Conservation (phyloP, 1,139 yeast genomes). For the Geotrichum phurueaensis region DNA sequence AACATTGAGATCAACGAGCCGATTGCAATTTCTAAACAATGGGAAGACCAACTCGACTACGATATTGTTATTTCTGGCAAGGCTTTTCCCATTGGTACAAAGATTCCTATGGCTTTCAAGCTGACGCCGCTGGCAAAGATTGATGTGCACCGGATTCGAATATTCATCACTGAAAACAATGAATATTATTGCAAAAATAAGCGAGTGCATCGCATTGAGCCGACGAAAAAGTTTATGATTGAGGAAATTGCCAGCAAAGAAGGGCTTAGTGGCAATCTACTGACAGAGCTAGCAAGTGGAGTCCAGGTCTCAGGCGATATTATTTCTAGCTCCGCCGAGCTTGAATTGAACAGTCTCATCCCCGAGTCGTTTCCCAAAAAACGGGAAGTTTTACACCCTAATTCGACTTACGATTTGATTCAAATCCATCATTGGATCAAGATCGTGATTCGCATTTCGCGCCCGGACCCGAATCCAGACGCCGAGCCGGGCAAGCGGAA, state of each 20-base stretch:
- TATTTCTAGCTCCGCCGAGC: slow-evolving; percentile 50
- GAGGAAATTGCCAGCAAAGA: slow-evolving; percentile 70
- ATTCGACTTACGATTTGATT: slow-evolving; percentile 69
- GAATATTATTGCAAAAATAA: slow-evolving; percentile 83
- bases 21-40: slow-evolving; percentile 77
- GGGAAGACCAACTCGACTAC: slow-evolving; percentile 89
- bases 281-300: slow-evolving; percentile 38
- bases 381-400: slow-evolving; percentile 60
- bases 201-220: slow-evolving; percentile 88
- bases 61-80: slow-evolving; percentile 87
- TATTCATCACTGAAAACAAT: slow-evolving; percentile 79
- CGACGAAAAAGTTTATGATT: slow-evolving; percentile 69
- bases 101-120: slow-evolving; percentile 75
- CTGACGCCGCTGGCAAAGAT: slow-evolving; percentile 85
- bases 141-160: slow-evolving; percentile 74
- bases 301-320: slow-evolving; percentile 26
- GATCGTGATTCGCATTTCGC: slow-evolving; percentile 71
- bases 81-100: slow-evolving; percentile 75
- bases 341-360: slow-evolving; percentile 76
- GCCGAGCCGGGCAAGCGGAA: slow-evolving; percentile 47
- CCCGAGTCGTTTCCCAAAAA: slow-evolving; percentile 54
- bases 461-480: slow-evolving; percentile 44
- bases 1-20: slow-evolving; percentile 90
- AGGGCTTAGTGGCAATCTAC: slow-evolving; percentile 39
- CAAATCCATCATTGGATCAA: slow-evolving; percentile 94